Percentiles rank a stretch among this genome's conserved stretches.
phyloP scores from a whole-genome alignment of 306 rosid genomes.

The Cicer judaicum region DNA sequence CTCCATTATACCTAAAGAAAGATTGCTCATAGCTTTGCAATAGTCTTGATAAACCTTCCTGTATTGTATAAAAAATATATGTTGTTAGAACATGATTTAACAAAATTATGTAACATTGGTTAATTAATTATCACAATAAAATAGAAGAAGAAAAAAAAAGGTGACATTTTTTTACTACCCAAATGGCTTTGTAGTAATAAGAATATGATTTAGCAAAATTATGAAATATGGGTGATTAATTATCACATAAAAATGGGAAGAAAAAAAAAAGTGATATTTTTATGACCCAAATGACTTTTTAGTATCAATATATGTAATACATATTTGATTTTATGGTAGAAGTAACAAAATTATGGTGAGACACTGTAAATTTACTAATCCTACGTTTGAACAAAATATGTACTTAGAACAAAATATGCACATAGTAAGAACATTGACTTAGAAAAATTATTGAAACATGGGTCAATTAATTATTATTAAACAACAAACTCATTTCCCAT shows the following conservation, averaged over 20 bases:
- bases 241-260: not conserved
- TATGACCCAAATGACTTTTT: no score
- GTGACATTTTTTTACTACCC: no score
- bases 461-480: not conserved
- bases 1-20: slow-evolving; percentile 92
- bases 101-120: no score
- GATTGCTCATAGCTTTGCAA: slow-evolving; percentile 81
- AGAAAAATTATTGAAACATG: not conserved
- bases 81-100: not conserved
- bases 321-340: no score
- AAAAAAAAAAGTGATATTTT: no score
- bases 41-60: slow-evolving; percentile 82
- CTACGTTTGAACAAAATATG: no score
- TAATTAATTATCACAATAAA: not conserved
- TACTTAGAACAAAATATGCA: no score
- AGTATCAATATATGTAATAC: no score
- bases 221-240: not conserved
- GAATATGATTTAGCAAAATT: not conserved
- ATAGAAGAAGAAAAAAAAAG: no score
- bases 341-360: no score
- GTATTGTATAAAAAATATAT: not conserved
- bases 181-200: not conserved
- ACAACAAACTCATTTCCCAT: no score
- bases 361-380: no score
- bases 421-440: not conserved